Base-by-base conservation (phyloP, 768 basidiomycete genomes). In the Rhodotorula toruloides region DNA sequence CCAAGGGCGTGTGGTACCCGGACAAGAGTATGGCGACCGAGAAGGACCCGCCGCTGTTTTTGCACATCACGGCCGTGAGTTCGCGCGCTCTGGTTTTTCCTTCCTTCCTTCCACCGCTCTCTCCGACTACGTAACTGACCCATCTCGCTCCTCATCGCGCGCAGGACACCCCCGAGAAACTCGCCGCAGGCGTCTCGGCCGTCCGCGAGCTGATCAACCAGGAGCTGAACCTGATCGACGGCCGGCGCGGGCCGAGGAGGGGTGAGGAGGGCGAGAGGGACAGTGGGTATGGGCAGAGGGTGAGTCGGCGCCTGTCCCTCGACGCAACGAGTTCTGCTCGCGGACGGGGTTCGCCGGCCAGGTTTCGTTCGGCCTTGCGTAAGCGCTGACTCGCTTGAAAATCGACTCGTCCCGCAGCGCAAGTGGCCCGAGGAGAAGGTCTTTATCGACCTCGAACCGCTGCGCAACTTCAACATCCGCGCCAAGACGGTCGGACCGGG, bases 381-480 rank as follows among this genome's bases (percentile, higher is more conserved):
- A 9, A 9, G 5, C 22, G 58, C 47, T 61, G 49, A 54, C 34
- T 27, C 7, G 16, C 36, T 14, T 11, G 25, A 5, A 42, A 27
- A 11, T 27, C n/a, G 3, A n/a, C 54, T 50, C 16, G 36, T n/a
- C 9, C 27, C 31, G 54, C 74, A 91, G 89, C 83, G 90, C 60
- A 96, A 94, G 84, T 98, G 94, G 94, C 92, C 93, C 3, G 94
- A 98, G 77, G 92, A 93, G 78, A 97, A 96, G 78, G 79, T 97
- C 14, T 86, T 86, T 0, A 90, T 99, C 46, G 87, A 86, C 7
- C 77, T 99, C 58, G 93, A 98, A 22, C 87, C 86, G 58, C 85
- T 98, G 73, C 83, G 94, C 56, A 97, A 97, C 78, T 99, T 99
- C 79, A 97, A 99, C 77, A 87, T 99, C 55, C 83, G 94, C 61